Percentiles rank a stretch among this genome's conserved stretches.
These are phyloP conservation scores for Daldinia concentrica DNA, from an alignment of 495 filamentous ascomycete genomes.

Conservation along the genomic window DNA sequence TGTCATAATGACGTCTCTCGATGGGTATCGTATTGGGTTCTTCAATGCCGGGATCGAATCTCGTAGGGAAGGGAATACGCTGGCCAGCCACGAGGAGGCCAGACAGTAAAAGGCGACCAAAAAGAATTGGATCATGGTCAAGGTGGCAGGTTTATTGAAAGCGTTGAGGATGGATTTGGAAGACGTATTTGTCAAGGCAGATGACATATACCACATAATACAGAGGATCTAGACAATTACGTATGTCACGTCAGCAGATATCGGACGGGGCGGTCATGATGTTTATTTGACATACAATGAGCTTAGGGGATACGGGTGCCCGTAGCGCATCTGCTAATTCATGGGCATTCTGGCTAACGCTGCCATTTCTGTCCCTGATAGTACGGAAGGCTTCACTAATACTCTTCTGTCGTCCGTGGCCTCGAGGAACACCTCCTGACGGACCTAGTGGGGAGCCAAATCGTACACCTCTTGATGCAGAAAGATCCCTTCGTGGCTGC, in stretches of 20 bases:
- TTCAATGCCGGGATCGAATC: slow-evolving; percentile 78
- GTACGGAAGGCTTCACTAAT: slow-evolving; percentile 84
- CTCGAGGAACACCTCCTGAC: slow-evolving; percentile 47
- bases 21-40: slow-evolving; percentile 82
- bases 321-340: slow-evolving; percentile 91
- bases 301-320: slow-evolving; percentile 86
- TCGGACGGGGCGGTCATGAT: slow-evolving; percentile 14
- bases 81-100: slow-evolving; percentile 75
- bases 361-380: slow-evolving; percentile 78
- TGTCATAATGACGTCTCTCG: slow-evolving; percentile 81
- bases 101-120: slow-evolving; percentile 93
- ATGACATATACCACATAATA: slow-evolving; percentile 90
- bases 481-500: slow-evolving; percentile 62
- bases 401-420: slow-evolving; percentile 80
- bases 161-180: slow-evolving; percentile 97
- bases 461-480: slow-evolving; percentile 55
- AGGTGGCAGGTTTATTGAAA: slow-evolving; percentile 88
- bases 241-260: slow-evolving; percentile 26
- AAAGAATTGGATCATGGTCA: slow-evolving; percentile 94
- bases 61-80: slow-evolving; percentile 71
- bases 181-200: slow-evolving; percentile 94
- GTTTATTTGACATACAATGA: slow-evolving; percentile 72
- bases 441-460: slow-evolving; percentile 51
- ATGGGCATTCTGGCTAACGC: slow-evolving; percentile 89
- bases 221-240: slow-evolving; percentile 71